Percentiles rank a stretch among this genome's conserved stretches.
Evolutionary conservation across 176 grass and related monocot species (phyloP).

Genomic region (Metroxylon sagu): DNA sequence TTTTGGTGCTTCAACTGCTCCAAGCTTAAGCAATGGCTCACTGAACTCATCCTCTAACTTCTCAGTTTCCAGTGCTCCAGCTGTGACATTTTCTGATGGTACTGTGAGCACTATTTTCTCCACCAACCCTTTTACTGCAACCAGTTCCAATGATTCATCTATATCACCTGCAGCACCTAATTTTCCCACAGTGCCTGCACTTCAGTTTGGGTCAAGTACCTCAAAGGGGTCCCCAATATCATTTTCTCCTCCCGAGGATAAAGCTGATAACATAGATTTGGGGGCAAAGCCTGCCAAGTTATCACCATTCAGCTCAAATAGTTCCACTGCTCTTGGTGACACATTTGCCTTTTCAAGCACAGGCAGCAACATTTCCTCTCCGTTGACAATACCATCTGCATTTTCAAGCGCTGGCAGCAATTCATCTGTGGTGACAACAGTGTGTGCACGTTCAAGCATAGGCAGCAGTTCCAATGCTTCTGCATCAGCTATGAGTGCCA

Average conservation of each 20-base stretch:
- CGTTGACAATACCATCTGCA: neutral
- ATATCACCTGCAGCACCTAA: conserved; percentile 13
- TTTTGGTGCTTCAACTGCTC: conserved; percentile 28
- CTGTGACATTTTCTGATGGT: conserved; percentile 15
- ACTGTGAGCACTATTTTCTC: conserved; percentile 8
- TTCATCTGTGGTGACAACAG: neutral
- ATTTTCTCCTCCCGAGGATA: conserved; percentile 6
- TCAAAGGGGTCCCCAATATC: neutral
- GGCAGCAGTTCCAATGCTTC: conserved; percentile 22
- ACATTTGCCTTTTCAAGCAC: conserved; percentile 21
- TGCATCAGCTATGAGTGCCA: neutral
- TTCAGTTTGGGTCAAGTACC: conserved; percentile 28
- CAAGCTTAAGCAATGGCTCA: conserved; percentile 45
- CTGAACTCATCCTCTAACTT: conserved; percentile 21
- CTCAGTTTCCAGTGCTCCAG: conserved; percentile 1
- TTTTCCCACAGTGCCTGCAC: conserved; percentile 12
- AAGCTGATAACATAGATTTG: conserved; percentile 17
- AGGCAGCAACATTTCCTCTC: conserved; percentile 21
- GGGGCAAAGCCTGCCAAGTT: neutral
- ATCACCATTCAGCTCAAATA: conserved; percentile 4
- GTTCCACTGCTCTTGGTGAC: conserved; percentile 14
- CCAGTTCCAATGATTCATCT: conserved; percentile 15
- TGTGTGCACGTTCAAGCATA: conserved; percentile 11
- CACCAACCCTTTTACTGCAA: conserved; percentile 5
- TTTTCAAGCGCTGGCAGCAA: neutral